Evolutionary conservation across 2,329 filamentous ascomycete species (phyloP).

Genomic region (Paecilomyces formosus): DNA sequence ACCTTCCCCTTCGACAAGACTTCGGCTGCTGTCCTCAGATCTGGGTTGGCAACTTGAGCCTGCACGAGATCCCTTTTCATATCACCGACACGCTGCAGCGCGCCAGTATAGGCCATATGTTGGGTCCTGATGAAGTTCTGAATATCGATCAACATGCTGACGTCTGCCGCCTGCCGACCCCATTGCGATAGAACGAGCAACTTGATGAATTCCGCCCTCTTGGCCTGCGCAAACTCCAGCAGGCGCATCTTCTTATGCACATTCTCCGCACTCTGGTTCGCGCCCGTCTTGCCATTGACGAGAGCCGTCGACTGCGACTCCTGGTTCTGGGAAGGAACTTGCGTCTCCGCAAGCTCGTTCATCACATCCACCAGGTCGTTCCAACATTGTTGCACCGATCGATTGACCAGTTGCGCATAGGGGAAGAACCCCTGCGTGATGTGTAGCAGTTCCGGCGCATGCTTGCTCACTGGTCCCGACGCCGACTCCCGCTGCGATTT

Average conservation of each 20-base stretch:
- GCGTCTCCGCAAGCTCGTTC: conserved; percentile 61
- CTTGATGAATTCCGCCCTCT: conserved; percentile 87
- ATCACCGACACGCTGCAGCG: conserved; percentile 58
- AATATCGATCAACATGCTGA: conserved; percentile 83
- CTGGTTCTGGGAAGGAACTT: conserved; percentile 44
- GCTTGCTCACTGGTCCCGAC: conserved; percentile 11
- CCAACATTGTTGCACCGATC: conserved; percentile 76
- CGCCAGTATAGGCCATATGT: conserved; percentile 52
- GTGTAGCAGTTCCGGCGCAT: conserved; percentile 53
- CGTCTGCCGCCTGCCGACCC: conserved; percentile 69
- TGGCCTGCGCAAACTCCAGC: conserved; percentile 69
- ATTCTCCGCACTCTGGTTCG: conserved; percentile 48
- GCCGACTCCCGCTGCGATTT: background rate
- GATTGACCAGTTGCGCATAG: conserved; percentile 64
- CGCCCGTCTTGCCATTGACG: conserved; percentile 19
- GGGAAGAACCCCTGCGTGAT: conserved; percentile 71
- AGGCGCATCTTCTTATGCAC: conserved; percentile 67
- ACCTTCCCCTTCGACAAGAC: conserved; percentile 72
- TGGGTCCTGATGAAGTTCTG: conserved; percentile 64
- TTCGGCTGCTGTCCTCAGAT: conserved; percentile 82
- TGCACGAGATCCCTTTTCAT: conserved; percentile 65
- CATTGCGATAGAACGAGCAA: conserved; percentile 84
- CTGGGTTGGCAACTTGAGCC: conserved; percentile 78
- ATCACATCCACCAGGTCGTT: conserved; percentile 68
- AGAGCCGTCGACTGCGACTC: conserved; percentile 8